Base-by-base conservation (phyloP, 1,284 basidiomycete genomes). In the Ustilago sp. region DNA sequence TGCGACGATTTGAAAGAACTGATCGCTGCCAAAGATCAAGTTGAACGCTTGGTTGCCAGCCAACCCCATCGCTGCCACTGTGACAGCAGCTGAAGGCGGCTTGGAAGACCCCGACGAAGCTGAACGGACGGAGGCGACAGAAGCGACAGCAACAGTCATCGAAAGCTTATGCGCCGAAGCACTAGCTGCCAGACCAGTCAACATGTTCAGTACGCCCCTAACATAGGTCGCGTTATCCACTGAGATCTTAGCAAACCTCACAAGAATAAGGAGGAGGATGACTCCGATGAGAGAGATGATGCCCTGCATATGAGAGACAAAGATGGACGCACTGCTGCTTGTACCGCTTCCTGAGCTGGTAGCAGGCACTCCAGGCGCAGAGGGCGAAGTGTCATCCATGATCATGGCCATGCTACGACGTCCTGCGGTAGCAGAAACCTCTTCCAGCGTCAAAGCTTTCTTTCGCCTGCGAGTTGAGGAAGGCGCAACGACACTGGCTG, bases 161-260 rank as follows among this genome's bases (percentile, higher is more conserved):
- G 64, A 68, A 12, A 76, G 68, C n/a, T 76, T 76, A 54, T 76
- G 74, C 4, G 74, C 74, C 0, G 74, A 76, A 11, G 74, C 68
- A 19, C 60, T 32, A 13, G 74, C 68, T 7, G 74, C 74, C 1
- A 76, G 53, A 31, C 74, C 74, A 13, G 74, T 76, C n/a, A 76
- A 63, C 74, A 76, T 76, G 62, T 76, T 76, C 51, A 76, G 65
- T 2, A 65, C 59, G 28, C 74, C 74, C 3, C 74, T 61, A 12
- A 76, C 74, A 41, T 76, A 76, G 15, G 74, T 72, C 28, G 68
- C 64, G 43, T 76, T 76, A 59, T 68, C 63, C 3, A 56, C 50
- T 15, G 68, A 64, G 59, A 76, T 72, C 12, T 31, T 56, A 2
- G 64, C 74, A 19, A 71, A 71, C 3, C 35, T 39, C 3, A 76